Percentiles rank a stretch among this genome's conserved stretches.
Conservation (phyloP, 1,284 basidiomycete species). For the Malassezia vespertilionis region DNA sequence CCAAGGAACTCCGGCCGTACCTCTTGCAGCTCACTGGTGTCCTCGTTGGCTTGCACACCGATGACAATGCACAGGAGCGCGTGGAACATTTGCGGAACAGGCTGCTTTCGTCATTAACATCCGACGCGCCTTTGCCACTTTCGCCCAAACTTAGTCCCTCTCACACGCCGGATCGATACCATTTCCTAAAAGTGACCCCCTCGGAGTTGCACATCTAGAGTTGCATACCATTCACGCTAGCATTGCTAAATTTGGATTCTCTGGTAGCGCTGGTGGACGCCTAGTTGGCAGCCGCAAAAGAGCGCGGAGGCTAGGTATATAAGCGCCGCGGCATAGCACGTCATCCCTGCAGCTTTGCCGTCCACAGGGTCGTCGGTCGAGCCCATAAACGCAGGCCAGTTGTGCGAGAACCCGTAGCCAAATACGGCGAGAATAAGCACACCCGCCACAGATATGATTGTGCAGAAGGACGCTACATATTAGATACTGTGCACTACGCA, state of each 20-base stretch:
- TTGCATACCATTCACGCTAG: too few species aligned
- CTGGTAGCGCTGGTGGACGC: slow-evolving; percentile 35
- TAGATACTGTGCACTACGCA: slow-evolving; percentile 10
- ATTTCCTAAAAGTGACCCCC: too few species aligned
- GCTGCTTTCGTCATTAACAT: too few species aligned
- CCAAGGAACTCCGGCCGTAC: slow-evolving; percentile 18
- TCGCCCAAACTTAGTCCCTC: too few species aligned
- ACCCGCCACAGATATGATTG: slow-evolving; percentile 53
- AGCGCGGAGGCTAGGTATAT: slow-evolving; percentile 52
- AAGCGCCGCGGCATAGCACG: slow-evolving; percentile 52
- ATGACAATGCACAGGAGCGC: slow-evolving; percentile 44
- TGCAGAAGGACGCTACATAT: slow-evolving; percentile 52
- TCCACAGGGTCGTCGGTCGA: slow-evolving; percentile 50
- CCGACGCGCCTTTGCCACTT: too few species aligned
- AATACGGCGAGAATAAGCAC: slow-evolving; percentile 51
- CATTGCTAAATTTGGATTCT: slow-evolving; percentile 30
- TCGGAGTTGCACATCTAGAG: too few species aligned
- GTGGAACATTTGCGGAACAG: slow-evolving; percentile 33
- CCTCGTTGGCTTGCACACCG: slow-evolving; percentile 36
- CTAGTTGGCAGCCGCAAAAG: slow-evolving; percentile 52
- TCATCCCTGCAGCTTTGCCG: slow-evolving; percentile 49
- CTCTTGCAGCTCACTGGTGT: slow-evolving; percentile 44
- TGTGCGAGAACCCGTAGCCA: slow-evolving; percentile 32
- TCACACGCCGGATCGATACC: too few species aligned
- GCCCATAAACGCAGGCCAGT: slow-evolving; percentile 52